Base-by-base conservation (phyloP, 1,284 basidiomycete species). In the Somion occarium region DNA sequence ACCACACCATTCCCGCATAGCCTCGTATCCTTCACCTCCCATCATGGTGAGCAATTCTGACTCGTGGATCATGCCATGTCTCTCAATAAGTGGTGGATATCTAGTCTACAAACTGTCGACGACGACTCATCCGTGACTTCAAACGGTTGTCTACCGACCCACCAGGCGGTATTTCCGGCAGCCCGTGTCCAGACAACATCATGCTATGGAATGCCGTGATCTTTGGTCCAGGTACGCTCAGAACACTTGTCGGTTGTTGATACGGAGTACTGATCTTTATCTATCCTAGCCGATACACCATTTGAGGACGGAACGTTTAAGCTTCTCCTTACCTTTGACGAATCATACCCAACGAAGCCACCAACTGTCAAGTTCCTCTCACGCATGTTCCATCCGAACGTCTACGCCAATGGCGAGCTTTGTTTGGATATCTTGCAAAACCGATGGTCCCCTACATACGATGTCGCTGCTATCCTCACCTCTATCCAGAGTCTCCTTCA, bases 141-240 rank as follows among this genome's bases (percentile, higher is more conserved):
- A 98, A 98, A 73, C 81, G 93, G 34, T 80, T 99, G 30, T 92
- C 92, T 38, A 87, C 85, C 15, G 96, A 98, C 67, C 94, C 96
- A 3, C 96, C 96, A 1, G 88, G 92, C 52, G 96, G 96, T 9
- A 94, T 98, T 61, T 95, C 92, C 12, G 96, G 96, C 23, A 94
- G 93, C 59, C 96, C 96, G 63, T 95, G 93, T 67, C 87, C 93
- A 0, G 96, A 98, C 69, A 98, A 98, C 68, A 96, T 99, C 69
- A 96, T 98, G 92, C 78, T 98, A 11, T 99, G 96, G 96, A 98
- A 99, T 65, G 96, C 96, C 1, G 96, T 99, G 58, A 99, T 99
- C 60, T 98, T 99, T 66, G 96, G 96, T 0, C 96, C 96, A 69
- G 89, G 94, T 93, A 53, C 62, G 85, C 73, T 5, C 1, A 38